These are phyloP conservation scores for Xylaria intraflava DNA, from an alignment of 495 filamentous ascomycete species.

Conservation along the genomic window DNA sequence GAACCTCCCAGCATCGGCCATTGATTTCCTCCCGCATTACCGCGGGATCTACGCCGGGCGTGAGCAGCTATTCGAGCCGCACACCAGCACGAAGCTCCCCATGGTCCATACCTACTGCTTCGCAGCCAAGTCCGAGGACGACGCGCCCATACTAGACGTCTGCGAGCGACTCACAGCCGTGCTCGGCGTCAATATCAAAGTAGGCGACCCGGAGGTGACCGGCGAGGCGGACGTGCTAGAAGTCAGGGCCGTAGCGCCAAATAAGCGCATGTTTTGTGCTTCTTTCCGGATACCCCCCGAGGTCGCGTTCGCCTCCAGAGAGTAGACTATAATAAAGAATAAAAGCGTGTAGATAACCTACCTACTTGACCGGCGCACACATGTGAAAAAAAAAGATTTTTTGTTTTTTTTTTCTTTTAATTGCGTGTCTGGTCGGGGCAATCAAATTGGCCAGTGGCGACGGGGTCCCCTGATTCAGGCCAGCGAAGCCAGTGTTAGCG, in stretches of 20 bases:
- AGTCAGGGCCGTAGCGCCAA: constrained; percentile 83
- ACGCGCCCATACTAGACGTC: constrained; percentile 51
- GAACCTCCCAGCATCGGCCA: constrained; percentile 88
- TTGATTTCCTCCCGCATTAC: constrained; percentile 80
- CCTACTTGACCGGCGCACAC: too few species aligned
- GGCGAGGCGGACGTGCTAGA: constrained; percentile 61
- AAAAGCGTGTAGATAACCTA: background rate
- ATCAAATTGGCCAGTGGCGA: background rate
- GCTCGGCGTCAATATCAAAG: constrained; percentile 54
- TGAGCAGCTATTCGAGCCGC: constrained; percentile 57
- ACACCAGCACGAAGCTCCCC: constrained; percentile 55
- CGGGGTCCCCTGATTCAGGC: background rate
- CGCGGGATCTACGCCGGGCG: constrained; percentile 68
- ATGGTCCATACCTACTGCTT: constrained; percentile 92
- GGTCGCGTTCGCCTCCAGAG: constrained; percentile 62
- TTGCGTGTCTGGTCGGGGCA: background rate
- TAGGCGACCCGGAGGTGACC: constrained; percentile 48
- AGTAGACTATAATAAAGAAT: background rate
- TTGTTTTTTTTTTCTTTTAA: too few species aligned
- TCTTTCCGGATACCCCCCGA: constrained; percentile 76
- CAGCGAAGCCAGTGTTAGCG: background rate
- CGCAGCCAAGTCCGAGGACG: constrained; percentile 65
- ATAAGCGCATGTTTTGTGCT: constrained; percentile 94
- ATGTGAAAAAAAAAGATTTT: too few species aligned
- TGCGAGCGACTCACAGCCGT: constrained; percentile 59